Base-by-base conservation (phyloP, 176 grass and related monocot species). In the Oryza longistaminata region DNA sequence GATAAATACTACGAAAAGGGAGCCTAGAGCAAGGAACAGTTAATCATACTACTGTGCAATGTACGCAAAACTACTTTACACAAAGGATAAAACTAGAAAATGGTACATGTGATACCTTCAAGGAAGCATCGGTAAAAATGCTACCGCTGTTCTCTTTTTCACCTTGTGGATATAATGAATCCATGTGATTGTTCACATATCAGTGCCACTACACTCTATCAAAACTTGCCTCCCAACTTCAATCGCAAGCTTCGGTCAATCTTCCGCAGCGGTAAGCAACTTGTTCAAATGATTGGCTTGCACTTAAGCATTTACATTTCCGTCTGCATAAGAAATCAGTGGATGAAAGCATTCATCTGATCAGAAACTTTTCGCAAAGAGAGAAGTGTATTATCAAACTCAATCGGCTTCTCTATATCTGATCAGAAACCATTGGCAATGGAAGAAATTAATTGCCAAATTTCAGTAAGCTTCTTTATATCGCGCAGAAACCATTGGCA, bases 111-210 rank as follows among this genome's bases (percentile, higher is more conserved):
- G 58, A 58, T 69, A 22, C 37, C 65, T 81, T 77, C 73, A 76
- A 73, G 43, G 67, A 82, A 77, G 33, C 34, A 81, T 71, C 71
- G 35, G 52, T 9, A 26, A 60, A 77, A 77, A 33, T 6, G 34
- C 53, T 72, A 65, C 11, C 72, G 75, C 29, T 16, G 65, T 34
- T 2, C 27, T 31, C 11, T 21, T 71, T 81, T 45, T 81, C 53
- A 64, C 19, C 25, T 31, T 55, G 22, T 82, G 83, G 66, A 34
- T 70, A 25, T 70, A 33, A 40, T n/a, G 21, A n/a, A 65, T 66
- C 73, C 53, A 86, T 55, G 79, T 22, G 24, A 49, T 34, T 68
- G 64, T 71, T 89, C 71, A 81, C 21, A 75, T 40, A 76, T 68
- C 3, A 70, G 29, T 69, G 40, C 33, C 44, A 76, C 22, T 29